Base-by-base conservation (phyloP, 75 land plant species). In the Picea sitchensis region DNA sequence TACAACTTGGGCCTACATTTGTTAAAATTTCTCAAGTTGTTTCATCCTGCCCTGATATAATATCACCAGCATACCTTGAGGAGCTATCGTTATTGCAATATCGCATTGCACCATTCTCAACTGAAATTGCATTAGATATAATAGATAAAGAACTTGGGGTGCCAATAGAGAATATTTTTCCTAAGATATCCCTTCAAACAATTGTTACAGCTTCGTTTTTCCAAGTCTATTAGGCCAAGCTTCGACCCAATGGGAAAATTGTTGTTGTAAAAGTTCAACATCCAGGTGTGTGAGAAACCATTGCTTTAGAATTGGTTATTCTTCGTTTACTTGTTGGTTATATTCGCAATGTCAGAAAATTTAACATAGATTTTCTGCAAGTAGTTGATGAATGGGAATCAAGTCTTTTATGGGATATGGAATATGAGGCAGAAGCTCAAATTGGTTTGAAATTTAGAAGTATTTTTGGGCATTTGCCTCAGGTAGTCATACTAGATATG, bases 311-410 rank as follows among this genome's bases (percentile, higher is more conserved):
- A 79, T 85, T 91, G 20, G 84, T 83, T 60, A 92, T 97, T 57
- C 78, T 95, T 31, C 90, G 98, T 0, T 86, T 72, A 73, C 77
- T 97, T 47, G 95, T 92, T 34, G 95, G 90, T 18, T 59, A 83
- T 77, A 44, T 87, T 2, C 81, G 83, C 67, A 87, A 65, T 74
- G 84, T 82, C 36, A 88, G 85, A 61, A 94, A 90, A 78, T 73
- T 97, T 14, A 97, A 97, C 82, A 94, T 98, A 78, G 98, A 94
- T 84, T 92, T 97, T 75, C 91, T 90, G 99, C 93, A 92, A 34
- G 89, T 96, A 26, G 87, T 96, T 73, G 99, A 96, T 84, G 99
- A 96, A 87, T 96, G 99, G 99, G 99, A 95, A 76, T 84, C 94
- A 65, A 96, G 99, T 80, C 88, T 96, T 77, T 96, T 92, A 64